These are phyloP conservation scores for Alternaria novae-zelandiae DNA, from an alignment of 2,329 filamentous ascomycete species.

Conservation along the genomic window DNA sequence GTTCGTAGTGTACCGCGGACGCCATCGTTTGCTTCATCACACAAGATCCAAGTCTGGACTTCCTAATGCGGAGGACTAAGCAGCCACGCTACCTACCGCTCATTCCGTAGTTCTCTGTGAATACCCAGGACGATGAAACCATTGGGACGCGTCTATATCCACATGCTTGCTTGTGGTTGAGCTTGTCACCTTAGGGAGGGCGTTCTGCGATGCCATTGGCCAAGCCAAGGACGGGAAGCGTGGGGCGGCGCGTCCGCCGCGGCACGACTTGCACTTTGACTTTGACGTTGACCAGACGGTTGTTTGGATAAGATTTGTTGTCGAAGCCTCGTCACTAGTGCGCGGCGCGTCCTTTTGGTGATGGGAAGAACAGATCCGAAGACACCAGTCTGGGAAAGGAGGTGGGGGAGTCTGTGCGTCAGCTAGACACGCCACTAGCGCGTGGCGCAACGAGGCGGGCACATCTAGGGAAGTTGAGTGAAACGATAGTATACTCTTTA, in stretches of 20 bases:
- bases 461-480: neutral
- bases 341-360: neutral
- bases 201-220: conserved; percentile 21
- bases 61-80: conserved; percentile 11
- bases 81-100: conserved; percentile 9
- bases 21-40: conserved; percentile 15
- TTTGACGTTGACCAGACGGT: neutral
- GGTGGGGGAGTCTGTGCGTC: neutral
- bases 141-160: conserved; percentile 22
- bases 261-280: conserved; percentile 10
- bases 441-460: neutral
- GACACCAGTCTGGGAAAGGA: neutral
- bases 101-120: conserved; percentile 4
- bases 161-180: conserved; percentile 17
- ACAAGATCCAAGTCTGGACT: conserved; percentile 9
- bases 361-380: neutral
- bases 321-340: neutral
- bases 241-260: conserved; percentile 14
- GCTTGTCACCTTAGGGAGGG: conserved; percentile 15
- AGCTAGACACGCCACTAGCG: neutral
- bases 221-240: neutral
- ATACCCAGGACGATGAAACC: neutral
- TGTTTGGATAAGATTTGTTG: neutral
- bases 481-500: neutral
- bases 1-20: neutral